Base-by-base conservation (phyloP, 2,329 filamentous ascomycete genomes). In the Westerdykella ornata region DNA sequence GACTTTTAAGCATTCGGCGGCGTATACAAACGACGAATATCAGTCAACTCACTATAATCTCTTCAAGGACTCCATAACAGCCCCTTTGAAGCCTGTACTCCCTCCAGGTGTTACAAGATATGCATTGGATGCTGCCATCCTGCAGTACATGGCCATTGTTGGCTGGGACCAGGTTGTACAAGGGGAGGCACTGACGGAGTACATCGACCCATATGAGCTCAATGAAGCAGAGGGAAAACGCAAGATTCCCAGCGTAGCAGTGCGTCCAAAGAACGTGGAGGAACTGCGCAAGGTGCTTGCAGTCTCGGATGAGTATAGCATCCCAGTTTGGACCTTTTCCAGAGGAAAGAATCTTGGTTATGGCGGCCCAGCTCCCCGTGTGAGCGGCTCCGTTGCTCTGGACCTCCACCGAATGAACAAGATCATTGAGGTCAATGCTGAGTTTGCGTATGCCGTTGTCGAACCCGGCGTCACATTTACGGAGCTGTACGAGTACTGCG, bases 191-290 rank as follows among this genome's bases (percentile, higher is more conserved):
- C 45, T 73, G 26, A 62, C 56, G 4, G 69, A 72, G 42, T 72
- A 72, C 43, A 68, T 72, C 33, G 70, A 72, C 40, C 70, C 70
- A 1, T 73, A 72, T 40, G 69, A 73, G 52, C 58, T 72, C 8
- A 62, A 62, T 3, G 70, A 72, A 44, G 59, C 57, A 3, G 62
- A 63, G 5, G 57, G 61, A 3, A 54, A 60, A 39, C 60, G 69
- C 17, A 68, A 63, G 33, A 60, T 72, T 34, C 68, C 70, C 2
- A 68, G 68, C 36, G 70, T 68, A 5, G 70, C 70, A 6, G 65
- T 72, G 13, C 67, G 69, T 56, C 57, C 59, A 0, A 55, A 51
- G 39, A 49, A 46, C 20, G 32, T 49, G 0, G 54, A 60, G 5
- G 52, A 61, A 20, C 9, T 62, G 30, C 49, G 39, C 31, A 32